Evolutionary conservation across 331 rosid genomes (phyloP).

Genomic region (Acacia pycnantha): DNA sequence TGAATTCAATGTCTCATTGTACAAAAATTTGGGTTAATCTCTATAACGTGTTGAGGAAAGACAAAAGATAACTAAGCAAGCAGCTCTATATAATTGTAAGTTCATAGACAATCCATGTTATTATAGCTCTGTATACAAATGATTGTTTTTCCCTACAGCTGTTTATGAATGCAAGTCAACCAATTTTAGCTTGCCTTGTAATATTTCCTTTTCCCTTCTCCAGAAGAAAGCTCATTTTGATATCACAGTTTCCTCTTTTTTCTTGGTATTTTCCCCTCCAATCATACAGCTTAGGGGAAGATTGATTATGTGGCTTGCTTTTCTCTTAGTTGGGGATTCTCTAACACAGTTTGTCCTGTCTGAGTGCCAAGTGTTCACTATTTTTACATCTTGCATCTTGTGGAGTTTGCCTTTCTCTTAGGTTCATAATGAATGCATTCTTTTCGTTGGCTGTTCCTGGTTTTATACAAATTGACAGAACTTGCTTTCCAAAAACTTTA

Average conservation of each 20-base stretch:
- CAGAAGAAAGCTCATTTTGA: conserved; percentile 11
- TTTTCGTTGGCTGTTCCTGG: conserved; percentile 5
- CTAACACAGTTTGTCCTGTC: conserved; percentile 9
- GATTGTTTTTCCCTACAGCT: neutral
- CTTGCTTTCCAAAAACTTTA: neutral
- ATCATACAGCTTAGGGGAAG: neutral
- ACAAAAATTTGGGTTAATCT: neutral
- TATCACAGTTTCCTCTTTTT: neutral
- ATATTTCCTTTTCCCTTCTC: neutral
- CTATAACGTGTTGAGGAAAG: neutral
- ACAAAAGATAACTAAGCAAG: neutral
- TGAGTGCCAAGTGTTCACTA: neutral
- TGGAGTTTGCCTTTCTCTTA: neutral
- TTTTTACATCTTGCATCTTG: neutral
- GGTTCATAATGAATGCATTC: neutral
- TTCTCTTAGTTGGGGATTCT: conserved; percentile 8
- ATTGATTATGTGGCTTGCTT: neutral
- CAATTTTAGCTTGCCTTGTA: conserved; percentile 2
- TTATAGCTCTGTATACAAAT: neutral
- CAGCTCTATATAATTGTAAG: conserved; percentile 1
- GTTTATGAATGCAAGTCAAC: conserved; percentile 6
- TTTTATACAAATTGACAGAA: neutral
- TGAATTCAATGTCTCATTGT: neutral
- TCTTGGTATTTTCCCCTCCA: neutral
- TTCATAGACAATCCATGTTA: neutral